Evolutionary conservation across 2,329 filamentous ascomycete genomes (phyloP).

Genomic region (Fusarium scirpi): DNA sequence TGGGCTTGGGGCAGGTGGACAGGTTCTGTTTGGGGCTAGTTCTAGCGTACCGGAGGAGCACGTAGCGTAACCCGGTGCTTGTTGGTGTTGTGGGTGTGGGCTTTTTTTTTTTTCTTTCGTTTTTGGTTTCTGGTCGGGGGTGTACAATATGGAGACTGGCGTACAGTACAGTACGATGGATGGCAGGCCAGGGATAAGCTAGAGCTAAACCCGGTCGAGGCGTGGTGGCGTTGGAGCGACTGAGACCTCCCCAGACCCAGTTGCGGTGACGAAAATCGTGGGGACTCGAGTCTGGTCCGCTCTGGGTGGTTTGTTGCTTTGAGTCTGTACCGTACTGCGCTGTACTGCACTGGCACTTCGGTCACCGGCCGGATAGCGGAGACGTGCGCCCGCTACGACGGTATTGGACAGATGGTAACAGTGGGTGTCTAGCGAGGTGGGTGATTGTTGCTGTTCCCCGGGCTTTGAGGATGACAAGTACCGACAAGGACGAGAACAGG

Average conservation of each 20-base stretch:
- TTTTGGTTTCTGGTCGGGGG: slow-evolving; percentile 17
- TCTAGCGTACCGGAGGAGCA: slow-evolving; percentile 39
- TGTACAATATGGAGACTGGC: slow-evolving; percentile 9
- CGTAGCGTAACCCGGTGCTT: slow-evolving; percentile 28
- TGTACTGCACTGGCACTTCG: slow-evolving; percentile 34
- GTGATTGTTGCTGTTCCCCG: slow-evolving; percentile 16
- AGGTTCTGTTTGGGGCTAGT: slow-evolving; percentile 45
- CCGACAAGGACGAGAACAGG: not conserved
- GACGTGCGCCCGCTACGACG: slow-evolving; percentile 31
- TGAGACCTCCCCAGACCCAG: slow-evolving; percentile 38
- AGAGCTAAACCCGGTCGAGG: slow-evolving; percentile 43
- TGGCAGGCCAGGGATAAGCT: slow-evolving; percentile 39
- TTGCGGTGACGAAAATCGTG: slow-evolving; percentile 49
- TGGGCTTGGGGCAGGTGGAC: slow-evolving; percentile 42
- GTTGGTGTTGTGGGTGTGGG: slow-evolving; percentile 31
- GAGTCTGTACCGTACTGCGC: not conserved
- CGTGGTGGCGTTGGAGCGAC: slow-evolving; percentile 45
- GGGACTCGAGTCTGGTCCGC: slow-evolving; percentile 26
- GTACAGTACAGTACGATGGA: slow-evolving; percentile 14
- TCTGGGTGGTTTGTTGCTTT: slow-evolving; percentile 12
- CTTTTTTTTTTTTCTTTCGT: slow-evolving; percentile 11
- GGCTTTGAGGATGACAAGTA: slow-evolving; percentile 9
- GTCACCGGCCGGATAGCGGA: slow-evolving; percentile 41
- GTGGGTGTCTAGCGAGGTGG: slow-evolving; percentile 26
- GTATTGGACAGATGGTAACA: slow-evolving; percentile 33